A percentile compares a stretch with the other conserved stretches of the same genome.
These are phyloP conservation scores for Penstemon newberryi DNA, from an alignment of 257 asterid species.

Conservation along the genomic window DNA sequence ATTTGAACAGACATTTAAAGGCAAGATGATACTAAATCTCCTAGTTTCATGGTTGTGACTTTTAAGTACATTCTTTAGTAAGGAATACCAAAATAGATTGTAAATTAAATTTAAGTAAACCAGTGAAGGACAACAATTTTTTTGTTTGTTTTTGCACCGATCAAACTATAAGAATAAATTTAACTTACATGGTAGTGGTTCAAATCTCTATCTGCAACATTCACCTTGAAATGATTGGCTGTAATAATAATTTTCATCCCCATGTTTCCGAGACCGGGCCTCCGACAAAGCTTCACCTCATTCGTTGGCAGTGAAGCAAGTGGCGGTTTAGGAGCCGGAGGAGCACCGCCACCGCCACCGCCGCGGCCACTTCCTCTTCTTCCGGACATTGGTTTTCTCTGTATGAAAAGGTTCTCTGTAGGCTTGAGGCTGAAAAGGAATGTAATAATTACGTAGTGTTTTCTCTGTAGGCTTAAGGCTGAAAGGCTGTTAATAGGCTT, in stretches of 20 bases:
- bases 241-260: conserved; percentile 44
- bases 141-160: too few relatives aligned
- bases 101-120: too few relatives aligned
- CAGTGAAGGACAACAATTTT: too few relatives aligned
- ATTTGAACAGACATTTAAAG: too few relatives aligned
- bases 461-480: too few relatives aligned
- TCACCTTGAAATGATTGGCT: conserved; percentile 73
- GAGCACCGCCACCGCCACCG: conserved; percentile 34
- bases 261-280: conserved; percentile 49
- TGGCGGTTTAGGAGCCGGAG: conserved; percentile 23
- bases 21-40: too few relatives aligned
- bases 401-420: neutral
- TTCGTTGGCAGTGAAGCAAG: conserved; percentile 65
- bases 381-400: conserved; percentile 46
- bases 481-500: too few relatives aligned
- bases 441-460: too few relatives aligned
- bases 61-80: too few relatives aligned
- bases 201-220: conserved; percentile 50
- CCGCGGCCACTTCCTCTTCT: conserved; percentile 28
- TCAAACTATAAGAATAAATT: neutral
- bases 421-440: too few relatives aligned
- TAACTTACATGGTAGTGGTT: conserved; percentile 69
- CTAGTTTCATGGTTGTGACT: too few relatives aligned
- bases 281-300: conserved; percentile 38
- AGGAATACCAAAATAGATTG: too few relatives aligned